Conservation (phyloP, 106 monocot species). For the Phalaenopsis aphrodite region DNA sequence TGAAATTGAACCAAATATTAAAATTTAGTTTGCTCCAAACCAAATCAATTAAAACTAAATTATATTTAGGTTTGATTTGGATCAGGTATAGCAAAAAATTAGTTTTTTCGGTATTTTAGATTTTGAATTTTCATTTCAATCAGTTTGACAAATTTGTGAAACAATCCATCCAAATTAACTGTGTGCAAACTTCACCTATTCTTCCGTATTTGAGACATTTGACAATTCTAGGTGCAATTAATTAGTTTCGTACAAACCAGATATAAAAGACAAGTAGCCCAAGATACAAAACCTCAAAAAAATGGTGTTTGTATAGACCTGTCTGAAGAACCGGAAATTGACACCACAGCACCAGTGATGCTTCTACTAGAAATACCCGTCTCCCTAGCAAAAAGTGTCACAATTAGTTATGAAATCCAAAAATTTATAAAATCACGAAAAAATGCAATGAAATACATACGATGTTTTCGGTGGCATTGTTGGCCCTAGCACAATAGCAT, state of each 20-base stretch:
- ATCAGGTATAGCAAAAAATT: too few species aligned
- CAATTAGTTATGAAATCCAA: background rate
- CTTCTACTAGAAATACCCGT: slow-evolving; percentile 30
- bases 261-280: background rate
- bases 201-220: background rate
- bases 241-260: background rate
- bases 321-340: slow-evolving; percentile 54
- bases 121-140: too few species aligned
- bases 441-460: slow-evolving; percentile 32
- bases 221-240: background rate
- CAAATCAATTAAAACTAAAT: too few species aligned
- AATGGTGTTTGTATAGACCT: slow-evolving; percentile 29
- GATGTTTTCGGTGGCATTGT: slow-evolving; percentile 48
- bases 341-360: slow-evolving; percentile 32
- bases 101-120: too few species aligned
- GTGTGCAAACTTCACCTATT: too few species aligned
- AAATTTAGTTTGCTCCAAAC: too few species aligned
- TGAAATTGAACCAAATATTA: too few species aligned
- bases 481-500: slow-evolving; percentile 40
- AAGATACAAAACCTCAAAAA: background rate
- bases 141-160: too few species aligned
- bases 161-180: too few species aligned
- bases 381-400: slow-evolving; percentile 31
- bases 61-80: too few species aligned
- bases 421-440: background rate